These are phyloP conservation scores for Puccinia novopanici DNA, from an alignment of 1,284 basidiomycete genomes.

Conservation along the genomic window DNA sequence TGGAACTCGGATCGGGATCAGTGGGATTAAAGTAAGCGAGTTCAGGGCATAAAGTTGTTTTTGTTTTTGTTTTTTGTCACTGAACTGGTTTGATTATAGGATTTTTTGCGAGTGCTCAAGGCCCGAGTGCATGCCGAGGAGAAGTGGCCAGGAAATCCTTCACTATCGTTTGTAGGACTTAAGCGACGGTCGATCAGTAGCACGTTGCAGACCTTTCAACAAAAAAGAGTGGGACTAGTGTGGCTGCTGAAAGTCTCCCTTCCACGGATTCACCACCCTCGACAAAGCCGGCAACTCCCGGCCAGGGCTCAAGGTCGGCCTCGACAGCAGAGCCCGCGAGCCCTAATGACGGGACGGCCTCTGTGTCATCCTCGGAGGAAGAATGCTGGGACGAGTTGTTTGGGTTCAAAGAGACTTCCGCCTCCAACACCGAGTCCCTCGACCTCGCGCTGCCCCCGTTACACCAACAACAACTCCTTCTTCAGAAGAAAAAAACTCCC, in stretches of 20 bases:
- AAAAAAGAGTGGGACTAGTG: background rate
- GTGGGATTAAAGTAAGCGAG: conserved; percentile 29
- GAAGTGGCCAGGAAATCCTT: background rate
- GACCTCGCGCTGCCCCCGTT: conserved; percentile 1
- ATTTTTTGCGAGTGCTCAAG: conserved; percentile 45
- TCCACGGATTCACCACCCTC: background rate
- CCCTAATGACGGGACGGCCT: background rate
- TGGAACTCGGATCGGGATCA: conserved; percentile 41
- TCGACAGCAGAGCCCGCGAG: background rate
- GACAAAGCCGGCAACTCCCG: background rate
- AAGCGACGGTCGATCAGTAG: conserved; percentile 22
- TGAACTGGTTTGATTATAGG: background rate
- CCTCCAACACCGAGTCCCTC: background rate
- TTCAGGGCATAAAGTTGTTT: no score
- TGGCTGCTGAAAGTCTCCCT: background rate
- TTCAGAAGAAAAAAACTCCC: conserved; percentile 5
- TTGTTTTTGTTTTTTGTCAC: background rate
- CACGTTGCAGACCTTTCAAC: background rate
- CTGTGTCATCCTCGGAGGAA: conserved; percentile 4
- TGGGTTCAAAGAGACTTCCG: conserved; percentile 8
- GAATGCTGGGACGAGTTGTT: conserved; percentile 48
- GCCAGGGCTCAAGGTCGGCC: background rate
- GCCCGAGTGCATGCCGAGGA: conserved; percentile 38
- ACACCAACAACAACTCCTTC: background rate
- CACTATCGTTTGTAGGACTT: background rate